A percentile compares a stretch with the other conserved stretches of the same genome.
These are phyloP conservation scores for Hymenoscyphus fraxineus DNA, from an alignment of 2,329 filamentous ascomycete genomes.

Conservation along the genomic window DNA sequence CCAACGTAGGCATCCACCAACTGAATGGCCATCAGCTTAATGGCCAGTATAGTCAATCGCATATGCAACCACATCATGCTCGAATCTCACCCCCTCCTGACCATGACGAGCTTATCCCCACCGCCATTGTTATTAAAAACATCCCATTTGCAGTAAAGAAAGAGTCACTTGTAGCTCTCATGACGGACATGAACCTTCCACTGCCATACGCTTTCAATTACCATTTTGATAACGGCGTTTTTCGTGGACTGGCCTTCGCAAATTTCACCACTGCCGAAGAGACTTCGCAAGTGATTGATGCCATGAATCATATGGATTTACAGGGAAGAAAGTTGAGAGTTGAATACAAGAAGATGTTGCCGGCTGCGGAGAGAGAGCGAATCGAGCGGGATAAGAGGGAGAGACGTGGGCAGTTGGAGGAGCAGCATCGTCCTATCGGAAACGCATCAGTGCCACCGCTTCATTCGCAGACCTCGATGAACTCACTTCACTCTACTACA, in stretches of 20 bases:
- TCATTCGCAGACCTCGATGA: slow-evolving; percentile 82
- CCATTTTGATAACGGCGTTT: slow-evolving; percentile 97
- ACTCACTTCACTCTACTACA: slow-evolving; percentile 65
- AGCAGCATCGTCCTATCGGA: slow-evolving; percentile 78
- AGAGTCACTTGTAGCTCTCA: slow-evolving; percentile 86
- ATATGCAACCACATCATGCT: slow-evolving; percentile 23
- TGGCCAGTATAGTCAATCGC: slow-evolving; percentile 28
- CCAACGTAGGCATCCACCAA: slow-evolving; percentile 36
- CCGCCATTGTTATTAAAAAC: slow-evolving; percentile 98
- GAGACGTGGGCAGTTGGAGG: slow-evolving; percentile 90
- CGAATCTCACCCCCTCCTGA: slow-evolving; percentile 21
- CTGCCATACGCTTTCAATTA: slow-evolving; percentile 99
- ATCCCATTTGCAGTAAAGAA: slow-evolving; percentile 98
- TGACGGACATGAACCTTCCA: slow-evolving; percentile 90
- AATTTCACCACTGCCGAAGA: slow-evolving; percentile 97
- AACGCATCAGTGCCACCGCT: slow-evolving; percentile 47
- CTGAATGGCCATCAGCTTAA: slow-evolving; percentile 36
- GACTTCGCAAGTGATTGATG: slow-evolving; percentile 85
- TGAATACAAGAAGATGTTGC: slow-evolving; percentile 99
- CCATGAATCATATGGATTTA: slow-evolving; percentile 92
- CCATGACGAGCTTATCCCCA: slow-evolving; percentile 86
- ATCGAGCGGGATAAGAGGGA: slow-evolving; percentile 97
- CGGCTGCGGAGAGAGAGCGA: slow-evolving; percentile 85
- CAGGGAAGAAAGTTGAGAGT: slow-evolving; percentile 92
- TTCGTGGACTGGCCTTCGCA: slow-evolving; percentile 91